phyloP scores from a whole-genome alignment of 2,329 filamentous ascomycete species.

The Hypoxylon sp. region DNA sequence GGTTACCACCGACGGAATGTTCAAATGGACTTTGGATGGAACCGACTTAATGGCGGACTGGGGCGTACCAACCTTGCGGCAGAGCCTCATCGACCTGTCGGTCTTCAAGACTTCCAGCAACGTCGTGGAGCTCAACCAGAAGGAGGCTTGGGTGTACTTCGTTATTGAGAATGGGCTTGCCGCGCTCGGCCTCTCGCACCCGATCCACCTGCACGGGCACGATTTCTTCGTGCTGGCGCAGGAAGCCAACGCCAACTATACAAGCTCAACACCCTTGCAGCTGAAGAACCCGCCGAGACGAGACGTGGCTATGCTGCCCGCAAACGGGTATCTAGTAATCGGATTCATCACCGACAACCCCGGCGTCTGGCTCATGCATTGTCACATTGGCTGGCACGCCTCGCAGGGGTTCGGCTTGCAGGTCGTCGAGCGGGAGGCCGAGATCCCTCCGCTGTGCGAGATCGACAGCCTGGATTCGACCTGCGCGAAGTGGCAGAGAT shows the following conservation, averaged over 20 bases:
- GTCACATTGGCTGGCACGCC: slow-evolving; percentile 62
- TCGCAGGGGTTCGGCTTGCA: slow-evolving; percentile 64
- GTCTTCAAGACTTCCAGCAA: slow-evolving; percentile 47
- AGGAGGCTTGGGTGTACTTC: slow-evolving; percentile 54
- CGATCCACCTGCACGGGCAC: slow-evolving; percentile 60
- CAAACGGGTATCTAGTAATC: slow-evolving; percentile 60
- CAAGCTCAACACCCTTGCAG: slow-evolving; percentile 49
- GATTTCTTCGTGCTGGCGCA: slow-evolving; percentile 57
- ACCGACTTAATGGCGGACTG: slow-evolving; percentile 63
- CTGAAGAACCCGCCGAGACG: slow-evolving; percentile 61
- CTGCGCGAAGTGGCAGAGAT: slow-evolving; percentile 49
- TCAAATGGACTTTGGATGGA: slow-evolving; percentile 63
- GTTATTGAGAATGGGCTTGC: slow-evolving; percentile 45
- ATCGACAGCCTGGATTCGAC: slow-evolving; percentile 46
- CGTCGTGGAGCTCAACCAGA: slow-evolving; percentile 48
- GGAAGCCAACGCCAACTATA: slow-evolving; percentile 47
- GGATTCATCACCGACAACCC: slow-evolving; percentile 66
- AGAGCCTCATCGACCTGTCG: slow-evolving; percentile 45
- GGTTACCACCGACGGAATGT: slow-evolving; percentile 49
- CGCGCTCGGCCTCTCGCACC: slow-evolving; percentile 49
- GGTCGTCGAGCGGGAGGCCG: slow-evolving; percentile 56
- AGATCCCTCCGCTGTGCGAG: slow-evolving; percentile 47
- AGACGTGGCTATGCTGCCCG: slow-evolving; percentile 61
- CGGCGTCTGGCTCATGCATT: slow-evolving; percentile 60
- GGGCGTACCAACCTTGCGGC: slow-evolving; percentile 58